phyloP scores from a whole-genome alignment of 1,284 basidiomycete species.

The Tremellales sp. region DNA sequence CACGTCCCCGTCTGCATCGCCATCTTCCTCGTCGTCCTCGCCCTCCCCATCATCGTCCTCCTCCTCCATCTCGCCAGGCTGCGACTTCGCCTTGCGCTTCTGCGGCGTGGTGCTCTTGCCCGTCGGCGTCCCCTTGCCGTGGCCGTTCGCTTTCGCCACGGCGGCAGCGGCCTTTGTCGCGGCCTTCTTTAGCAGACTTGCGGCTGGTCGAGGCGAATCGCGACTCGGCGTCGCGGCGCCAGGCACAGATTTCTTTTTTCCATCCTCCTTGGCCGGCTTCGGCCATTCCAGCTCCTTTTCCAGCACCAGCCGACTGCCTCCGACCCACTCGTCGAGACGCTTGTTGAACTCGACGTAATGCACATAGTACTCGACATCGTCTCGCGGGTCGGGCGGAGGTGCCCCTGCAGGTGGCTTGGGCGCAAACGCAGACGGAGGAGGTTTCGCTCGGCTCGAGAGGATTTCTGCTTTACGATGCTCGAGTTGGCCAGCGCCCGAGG shows the following conservation, averaged over 20 bases:
- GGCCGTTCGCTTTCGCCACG: conserved; percentile 14
- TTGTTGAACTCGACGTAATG: conserved; percentile 99
- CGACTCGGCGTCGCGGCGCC: conserved; percentile 29
- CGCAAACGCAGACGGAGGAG: conserved; percentile 55
- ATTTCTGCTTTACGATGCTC: conserved; percentile 92
- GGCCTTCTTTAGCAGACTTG: conserved; percentile 66
- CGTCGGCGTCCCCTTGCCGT: conserved; percentile 18
- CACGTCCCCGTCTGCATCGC: conserved; percentile 55
- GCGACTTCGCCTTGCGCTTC: conserved; percentile 63
- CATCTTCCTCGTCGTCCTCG: conserved; percentile 57
- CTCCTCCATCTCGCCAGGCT: conserved; percentile 43
- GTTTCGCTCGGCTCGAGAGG: conserved; percentile 83
- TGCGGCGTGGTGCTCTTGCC: conserved; percentile 52
- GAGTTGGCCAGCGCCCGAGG: conserved; percentile 63
- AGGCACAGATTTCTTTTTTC: conserved; percentile 49
- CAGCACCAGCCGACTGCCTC: conserved; percentile 77
- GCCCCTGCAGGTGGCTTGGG: conserved; percentile 57
- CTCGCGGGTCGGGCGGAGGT: conserved; percentile 48
- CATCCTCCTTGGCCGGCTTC: conserved; percentile 38
- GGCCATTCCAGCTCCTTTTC: conserved; percentile 92
- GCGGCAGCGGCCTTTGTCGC: conserved; percentile 61
- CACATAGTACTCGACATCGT: conserved; percentile 89
- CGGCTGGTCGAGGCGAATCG: conserved; percentile 25
- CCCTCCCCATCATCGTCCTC: conserved; percentile 54
- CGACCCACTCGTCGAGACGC: conserved; percentile 98